Evolutionary conservation across 2,329 filamentous ascomycete genomes (phyloP).

Genomic region (Ophiostoma sp.): DNA sequence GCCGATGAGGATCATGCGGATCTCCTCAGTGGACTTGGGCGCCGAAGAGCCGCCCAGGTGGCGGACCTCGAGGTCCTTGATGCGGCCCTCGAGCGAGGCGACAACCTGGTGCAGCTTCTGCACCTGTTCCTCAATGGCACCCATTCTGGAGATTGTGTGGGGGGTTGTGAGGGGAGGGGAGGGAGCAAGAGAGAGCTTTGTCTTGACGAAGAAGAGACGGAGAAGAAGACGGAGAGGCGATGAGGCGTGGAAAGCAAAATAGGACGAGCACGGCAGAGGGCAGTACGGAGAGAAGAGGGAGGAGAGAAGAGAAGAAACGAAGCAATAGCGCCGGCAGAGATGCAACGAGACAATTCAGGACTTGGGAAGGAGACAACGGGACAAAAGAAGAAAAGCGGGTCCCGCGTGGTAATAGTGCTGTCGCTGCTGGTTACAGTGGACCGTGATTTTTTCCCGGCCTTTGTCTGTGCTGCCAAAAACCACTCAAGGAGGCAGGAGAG

Average conservation of each 20-base stretch:
- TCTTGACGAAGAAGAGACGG: background rate
- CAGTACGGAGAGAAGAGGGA: background rate
- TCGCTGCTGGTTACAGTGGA: background rate
- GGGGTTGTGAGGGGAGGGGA: background rate
- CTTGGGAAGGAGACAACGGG: background rate
- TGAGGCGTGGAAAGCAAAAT: slow-evolving; percentile 12
- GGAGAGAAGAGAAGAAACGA: slow-evolving; percentile 6
- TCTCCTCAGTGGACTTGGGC: slow-evolving; percentile 53
- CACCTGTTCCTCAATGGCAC: slow-evolving; percentile 79
- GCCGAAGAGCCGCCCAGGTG: slow-evolving; percentile 48
- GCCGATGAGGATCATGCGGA: slow-evolving; percentile 97
- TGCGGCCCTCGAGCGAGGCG: slow-evolving; percentile 74
- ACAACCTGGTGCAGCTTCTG: slow-evolving; percentile 81
- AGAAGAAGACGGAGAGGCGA: slow-evolving; percentile 5
- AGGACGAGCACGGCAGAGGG: slow-evolving; percentile 2
- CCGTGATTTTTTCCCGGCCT: background rate
- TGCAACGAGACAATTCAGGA: background rate
- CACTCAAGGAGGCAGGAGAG: background rate
- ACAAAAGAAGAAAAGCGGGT: slow-evolving; percentile 9
- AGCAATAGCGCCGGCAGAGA: slow-evolving; percentile 15
- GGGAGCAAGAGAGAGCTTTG: background rate
- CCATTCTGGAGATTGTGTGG: slow-evolving; percentile 52
- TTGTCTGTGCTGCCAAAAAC: slow-evolving; percentile 4
- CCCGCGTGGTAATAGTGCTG: background rate
- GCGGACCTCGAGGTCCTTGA: slow-evolving; percentile 76